Evolutionary conservation across 2,329 filamentous ascomycete genomes (phyloP), one percentile per base, ranked within the genome.

Genomic region (Aspergillus tubingensis): DNA sequence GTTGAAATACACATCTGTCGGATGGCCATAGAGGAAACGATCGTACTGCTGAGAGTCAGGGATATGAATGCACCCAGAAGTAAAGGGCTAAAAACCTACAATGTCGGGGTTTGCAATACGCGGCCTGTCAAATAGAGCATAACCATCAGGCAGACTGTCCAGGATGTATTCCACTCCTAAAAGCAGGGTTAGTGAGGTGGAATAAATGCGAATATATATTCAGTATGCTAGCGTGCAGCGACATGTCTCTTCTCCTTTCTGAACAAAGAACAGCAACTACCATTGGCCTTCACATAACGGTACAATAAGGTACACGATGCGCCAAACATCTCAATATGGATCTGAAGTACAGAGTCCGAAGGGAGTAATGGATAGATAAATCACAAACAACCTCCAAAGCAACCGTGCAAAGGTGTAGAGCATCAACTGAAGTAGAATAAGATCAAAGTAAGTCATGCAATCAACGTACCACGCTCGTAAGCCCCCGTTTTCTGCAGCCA

Each of bases 1-100:
- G 49, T 85, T 80, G 58, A 83, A 88, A 15, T 71, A 74, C 51
- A 75, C 74, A 7, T 80, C 79, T 7, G 73, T 71, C 0, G 83
- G 84, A 68, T 88, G 85, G 0, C 86, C 86, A 58, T 79, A 87
- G 0, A 88, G 72, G 58, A 83, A 86, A 53, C 81, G 79, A 68
- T 87, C 86, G 8, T 80, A 67, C 69, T 84, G 70, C 32, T 19
- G 66, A 7, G 21, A 66, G 5, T 21, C 11, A 36, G 17, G 19
- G 43, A 53, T 52, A 17, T 13, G 44, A 3, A 6, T 15, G 7
- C 8, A 38, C 38, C 10, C 51, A 6, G 25, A 8, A 19, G 19
- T 21, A 23, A 5, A 36, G 15, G 10, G 21, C 17, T 27, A 19
- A 19, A 47, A 52, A 68, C 76, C 69, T 43, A 79, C 76, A 50